phyloP scores from a whole-genome alignment of 768 basidiomycete species.

The Trametes elegans region DNA sequence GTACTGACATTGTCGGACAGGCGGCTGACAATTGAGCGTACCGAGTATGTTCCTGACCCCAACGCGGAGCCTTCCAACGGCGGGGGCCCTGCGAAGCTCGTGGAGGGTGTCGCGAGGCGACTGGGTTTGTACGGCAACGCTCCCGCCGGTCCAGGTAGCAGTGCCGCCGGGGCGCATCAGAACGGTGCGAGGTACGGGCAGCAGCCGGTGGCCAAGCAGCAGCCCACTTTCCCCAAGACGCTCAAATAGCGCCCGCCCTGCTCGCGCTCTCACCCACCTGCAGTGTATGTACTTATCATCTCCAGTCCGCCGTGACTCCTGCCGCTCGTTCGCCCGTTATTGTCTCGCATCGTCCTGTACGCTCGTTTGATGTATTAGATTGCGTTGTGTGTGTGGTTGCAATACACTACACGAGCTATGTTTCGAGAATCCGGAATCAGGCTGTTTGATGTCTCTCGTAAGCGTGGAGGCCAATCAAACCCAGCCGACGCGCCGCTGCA shows the following conservation, averaged over 20 bases:
- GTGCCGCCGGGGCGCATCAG: conserved; percentile 8
- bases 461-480: conserved; percentile 25
- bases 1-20: neutral
- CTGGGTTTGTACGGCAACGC: neutral
- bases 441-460: conserved; percentile 22
- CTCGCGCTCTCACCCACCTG: too few species aligned
- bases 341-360: too few species aligned
- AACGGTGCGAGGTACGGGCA: neutral
- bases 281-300: neutral
- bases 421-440: conserved; percentile 18
- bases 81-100: neutral
- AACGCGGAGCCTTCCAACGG: neutral
- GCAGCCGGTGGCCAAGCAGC: conserved; percentile 3
- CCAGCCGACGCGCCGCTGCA: conserved; percentile 18
- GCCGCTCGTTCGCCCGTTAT: too few species aligned
- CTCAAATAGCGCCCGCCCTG: neutral
- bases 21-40: conserved; percentile 10
- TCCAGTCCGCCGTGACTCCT: neutral
- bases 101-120: conserved; percentile 1
- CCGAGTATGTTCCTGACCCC: conserved; percentile 7
- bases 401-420: neutral
- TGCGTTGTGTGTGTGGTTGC: neutral
- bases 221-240: neutral
- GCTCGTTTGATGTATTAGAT: conserved; percentile 11
- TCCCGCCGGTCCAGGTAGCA: neutral